A percentile compares a stretch with the other conserved stretches of the same genome.
Conservation (phyloP, 495 filamentous ascomycete species). For the Lasiosphaeria hispida region DNA sequence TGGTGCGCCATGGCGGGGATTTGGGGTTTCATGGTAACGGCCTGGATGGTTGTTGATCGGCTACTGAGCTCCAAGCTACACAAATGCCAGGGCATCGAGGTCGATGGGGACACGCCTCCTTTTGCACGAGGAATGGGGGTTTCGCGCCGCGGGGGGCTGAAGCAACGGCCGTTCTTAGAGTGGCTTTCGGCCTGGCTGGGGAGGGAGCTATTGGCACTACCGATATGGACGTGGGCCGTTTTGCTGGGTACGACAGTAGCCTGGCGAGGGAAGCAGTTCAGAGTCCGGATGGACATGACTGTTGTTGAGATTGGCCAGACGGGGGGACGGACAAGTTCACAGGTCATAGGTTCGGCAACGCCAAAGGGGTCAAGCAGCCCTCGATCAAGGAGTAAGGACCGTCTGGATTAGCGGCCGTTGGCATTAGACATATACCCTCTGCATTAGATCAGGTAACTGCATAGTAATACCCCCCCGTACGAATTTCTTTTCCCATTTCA, state of each 20-base stretch:
- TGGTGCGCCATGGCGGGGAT: conserved; percentile 66
- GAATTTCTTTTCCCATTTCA: neutral
- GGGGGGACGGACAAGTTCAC: neutral
- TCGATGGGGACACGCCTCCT: conserved; percentile 67
- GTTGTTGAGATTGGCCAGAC: conserved; percentile 50
- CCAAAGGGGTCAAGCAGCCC: conserved; percentile 8
- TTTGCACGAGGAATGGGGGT: conserved; percentile 58
- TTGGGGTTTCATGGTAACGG: conserved; percentile 62
- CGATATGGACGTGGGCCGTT: conserved; percentile 85
- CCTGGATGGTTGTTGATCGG: conserved; percentile 76
- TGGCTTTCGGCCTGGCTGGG: conserved; percentile 87
- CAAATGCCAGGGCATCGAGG: conserved; percentile 62
- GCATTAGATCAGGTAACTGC: conserved; percentile 13
- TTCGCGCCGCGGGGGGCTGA: conserved; percentile 29
- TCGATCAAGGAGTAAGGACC: conserved; percentile 28
- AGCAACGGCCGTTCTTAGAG: conserved; percentile 56
- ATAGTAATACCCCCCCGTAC: neutral
- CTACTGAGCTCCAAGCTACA: conserved; percentile 72
- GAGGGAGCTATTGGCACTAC: conserved; percentile 75
- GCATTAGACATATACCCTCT: conserved; percentile 5
- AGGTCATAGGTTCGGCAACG: neutral
- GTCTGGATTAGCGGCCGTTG: conserved; percentile 23
- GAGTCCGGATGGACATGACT: conserved; percentile 80
- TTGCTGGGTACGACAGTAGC: conserved; percentile 77
- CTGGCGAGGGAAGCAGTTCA: conserved; percentile 82